Base-by-base conservation (phyloP, 495 filamentous ascomycete genomes). In the Xylaria cubensis region DNA sequence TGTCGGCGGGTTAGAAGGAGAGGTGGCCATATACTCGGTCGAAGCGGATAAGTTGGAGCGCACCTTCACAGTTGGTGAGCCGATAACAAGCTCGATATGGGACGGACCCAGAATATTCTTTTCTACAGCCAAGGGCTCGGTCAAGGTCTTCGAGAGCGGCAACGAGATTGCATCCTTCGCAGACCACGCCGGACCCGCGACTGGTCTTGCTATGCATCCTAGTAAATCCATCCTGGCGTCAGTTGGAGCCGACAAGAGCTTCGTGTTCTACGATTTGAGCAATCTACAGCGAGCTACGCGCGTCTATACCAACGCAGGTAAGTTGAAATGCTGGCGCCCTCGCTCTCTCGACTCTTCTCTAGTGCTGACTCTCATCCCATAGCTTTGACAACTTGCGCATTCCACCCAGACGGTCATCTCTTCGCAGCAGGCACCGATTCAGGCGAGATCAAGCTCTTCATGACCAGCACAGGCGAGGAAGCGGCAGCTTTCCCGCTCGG, bases 341-440 rank as follows among this genome's bases (percentile, higher is more conserved):
- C 2, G 10, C 29, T 17, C 12, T 36, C 26, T 24, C 51, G 17
- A 13, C 12, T 26, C 10, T 29, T 39, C 44, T 42, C 17, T 46
- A 8, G 72, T 69, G 62, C 83, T 88, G 78, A 89, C 76, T 24
- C 26, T 10, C n/a, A n/a, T 21, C 73, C 73, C 0, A 17, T 74
- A 96, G 95, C 89, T 72, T 83, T 98, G 26, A 90, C 92, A 9
- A 87, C 92, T 58, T 92, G 90, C 69, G 87, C 90, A 53, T 98
- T 98, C 86, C 96, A 99, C 80, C 96, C 97, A 8, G 96, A 99
- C 81, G 96, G 96, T 42, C 92, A 97, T 75, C 87, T 99, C n/a
- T 88, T 98, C 74, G 94, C 92, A 19, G 90, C 92, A 42, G 96
- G 96, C 72, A 91, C 90, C 17, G 82, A 84, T 29, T 86, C 91